Percentiles rank a stretch among this genome's conserved stretches.
Conservation (phyloP, 371 early-diverging fungal genomes). For the Mortierella sp. region DNA sequence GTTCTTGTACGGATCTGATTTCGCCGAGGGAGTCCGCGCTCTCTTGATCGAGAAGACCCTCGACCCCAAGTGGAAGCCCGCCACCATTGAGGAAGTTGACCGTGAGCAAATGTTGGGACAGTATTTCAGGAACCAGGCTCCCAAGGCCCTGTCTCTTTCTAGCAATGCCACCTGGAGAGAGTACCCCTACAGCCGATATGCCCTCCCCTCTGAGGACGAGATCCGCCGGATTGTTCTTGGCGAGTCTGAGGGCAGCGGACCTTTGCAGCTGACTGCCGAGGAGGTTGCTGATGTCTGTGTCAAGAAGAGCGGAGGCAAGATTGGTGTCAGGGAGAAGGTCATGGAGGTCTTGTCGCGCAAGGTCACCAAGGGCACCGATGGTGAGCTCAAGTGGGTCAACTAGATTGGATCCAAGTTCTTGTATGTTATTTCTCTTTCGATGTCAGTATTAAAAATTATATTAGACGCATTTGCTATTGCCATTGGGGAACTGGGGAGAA, state of each 20-base stretch:
- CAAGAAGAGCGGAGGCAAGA: conserved; percentile 71
- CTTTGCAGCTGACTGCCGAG: conserved; percentile 63
- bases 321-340: conserved; percentile 81
- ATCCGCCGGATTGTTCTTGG: conserved; percentile 73
- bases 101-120: conserved; percentile 69
- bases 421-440: conserved; percentile 18
- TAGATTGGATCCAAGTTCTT: conserved; percentile 35
- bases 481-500: not conserved
- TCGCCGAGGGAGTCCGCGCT: conserved; percentile 90
- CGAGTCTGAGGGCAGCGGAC: conserved; percentile 68
- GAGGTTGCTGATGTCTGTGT: conserved; percentile 81
- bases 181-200: conserved; percentile 82
- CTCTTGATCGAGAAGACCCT: conserved; percentile 78
- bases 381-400: conserved; percentile 61
- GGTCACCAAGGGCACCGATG: conserved; percentile 55
- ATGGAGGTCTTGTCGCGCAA: conserved; percentile 74
- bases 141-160: conserved; percentile 57
- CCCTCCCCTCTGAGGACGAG: conserved; percentile 86
- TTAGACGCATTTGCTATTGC: not conserved
- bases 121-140: conserved; percentile 67
- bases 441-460: not conserved
- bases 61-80: conserved; percentile 84
- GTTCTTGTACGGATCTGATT: conserved; percentile 86
- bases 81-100: conserved; percentile 66
- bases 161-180: conserved; percentile 60